phyloP scores from a whole-genome alignment of 768 basidiomycete genomes.

The Lyophyllum decastes region DNA sequence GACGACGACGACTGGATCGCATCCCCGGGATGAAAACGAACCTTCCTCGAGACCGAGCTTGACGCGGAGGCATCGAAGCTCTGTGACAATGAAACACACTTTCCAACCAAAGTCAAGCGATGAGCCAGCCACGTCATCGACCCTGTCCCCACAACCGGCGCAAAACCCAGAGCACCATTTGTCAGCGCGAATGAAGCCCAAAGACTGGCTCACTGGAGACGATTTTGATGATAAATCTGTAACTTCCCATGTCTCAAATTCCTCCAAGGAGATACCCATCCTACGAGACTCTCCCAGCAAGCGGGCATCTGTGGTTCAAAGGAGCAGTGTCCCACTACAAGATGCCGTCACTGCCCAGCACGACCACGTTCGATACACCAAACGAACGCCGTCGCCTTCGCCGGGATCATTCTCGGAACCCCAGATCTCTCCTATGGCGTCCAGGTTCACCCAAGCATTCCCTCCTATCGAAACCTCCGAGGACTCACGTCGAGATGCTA shows the following conservation, averaged over 20 bases:
- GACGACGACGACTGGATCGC: neutral
- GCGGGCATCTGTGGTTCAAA: slow-evolving; percentile 67
- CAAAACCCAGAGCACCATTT: neutral
- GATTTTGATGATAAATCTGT: slow-evolving; percentile 30
- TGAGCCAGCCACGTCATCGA: neutral
- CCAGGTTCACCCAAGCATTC: slow-evolving; percentile 37
- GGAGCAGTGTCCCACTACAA: slow-evolving; percentile 38
- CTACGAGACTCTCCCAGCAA: slow-evolving; percentile 74
- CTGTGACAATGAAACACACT: slow-evolving; percentile 44
- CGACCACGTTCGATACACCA: slow-evolving; percentile 25
- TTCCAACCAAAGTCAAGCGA: slow-evolving; percentile 9
- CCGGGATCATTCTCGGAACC: slow-evolving; percentile 17
- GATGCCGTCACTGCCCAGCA: slow-evolving; percentile 39
- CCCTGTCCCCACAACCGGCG: neutral
- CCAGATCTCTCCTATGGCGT: slow-evolving; percentile 36
- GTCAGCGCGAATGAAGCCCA: slow-evolving; percentile 13
- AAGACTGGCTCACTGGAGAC: slow-evolving; percentile 80
- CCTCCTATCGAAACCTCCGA: slow-evolving; percentile 32
- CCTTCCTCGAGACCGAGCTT: slow-evolving; percentile 39
- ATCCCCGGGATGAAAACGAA: neutral
- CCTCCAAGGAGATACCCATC: slow-evolving; percentile 41
- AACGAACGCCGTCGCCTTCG: slow-evolving; percentile 13
- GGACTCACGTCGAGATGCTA: slow-evolving; percentile 9
- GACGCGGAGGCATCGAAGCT: slow-evolving; percentile 50
- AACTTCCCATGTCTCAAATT: slow-evolving; percentile 16